Percentiles rank a stretch among this genome's conserved stretches.
Evolutionary conservation across 805 yeast species (phyloP).

Genomic region (Wickerhamomyces pijperi): DNA sequence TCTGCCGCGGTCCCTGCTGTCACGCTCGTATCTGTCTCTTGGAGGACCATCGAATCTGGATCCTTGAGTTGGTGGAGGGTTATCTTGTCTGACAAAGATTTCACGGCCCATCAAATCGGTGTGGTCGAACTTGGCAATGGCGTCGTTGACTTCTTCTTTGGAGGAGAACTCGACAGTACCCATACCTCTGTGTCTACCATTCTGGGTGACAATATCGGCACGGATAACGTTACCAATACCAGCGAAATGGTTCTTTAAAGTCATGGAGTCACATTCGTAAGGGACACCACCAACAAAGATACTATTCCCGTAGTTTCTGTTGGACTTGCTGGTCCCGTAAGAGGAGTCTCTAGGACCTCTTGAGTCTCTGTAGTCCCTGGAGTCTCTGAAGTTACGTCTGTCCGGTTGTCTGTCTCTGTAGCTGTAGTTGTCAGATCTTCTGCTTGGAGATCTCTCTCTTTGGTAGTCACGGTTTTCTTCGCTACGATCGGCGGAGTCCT

Average conservation of each 20-base stretch:
- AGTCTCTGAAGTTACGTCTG: slow-evolving; percentile 22
- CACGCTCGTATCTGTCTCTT: slow-evolving; percentile 8
- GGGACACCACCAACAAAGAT: slow-evolving; percentile 69
- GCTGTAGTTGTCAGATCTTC: slow-evolving; percentile 9
- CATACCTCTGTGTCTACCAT: slow-evolving; percentile 82
- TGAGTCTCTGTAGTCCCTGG: slow-evolving; percentile 13
- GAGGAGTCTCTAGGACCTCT: slow-evolving; percentile 20
- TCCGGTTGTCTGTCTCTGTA: slow-evolving; percentile 22
- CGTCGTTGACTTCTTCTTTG: slow-evolving; percentile 54
- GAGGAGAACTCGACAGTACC: slow-evolving; percentile 78
- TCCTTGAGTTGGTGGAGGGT: slow-evolving; percentile 57
- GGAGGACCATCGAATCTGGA: slow-evolving; percentile 5
- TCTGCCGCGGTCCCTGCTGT: slow-evolving; percentile 8
- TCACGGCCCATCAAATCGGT: slow-evolving; percentile 59
- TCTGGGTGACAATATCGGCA: slow-evolving; percentile 72
- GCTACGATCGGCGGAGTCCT: neutral
- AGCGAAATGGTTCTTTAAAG: slow-evolving; percentile 49
- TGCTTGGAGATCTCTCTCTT: slow-evolving; percentile 13
- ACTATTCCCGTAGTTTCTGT: slow-evolving; percentile 57
- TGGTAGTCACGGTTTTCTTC: slow-evolving; percentile 8
- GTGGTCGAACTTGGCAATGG: slow-evolving; percentile 62
- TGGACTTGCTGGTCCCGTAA: slow-evolving; percentile 22
- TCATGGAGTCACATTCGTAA: slow-evolving; percentile 46
- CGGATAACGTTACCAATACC: slow-evolving; percentile 54
- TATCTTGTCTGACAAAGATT: slow-evolving; percentile 83